These are phyloP conservation scores for Solanum piurae DNA, from an alignment of 257 asterid species.

Conservation along the genomic window DNA sequence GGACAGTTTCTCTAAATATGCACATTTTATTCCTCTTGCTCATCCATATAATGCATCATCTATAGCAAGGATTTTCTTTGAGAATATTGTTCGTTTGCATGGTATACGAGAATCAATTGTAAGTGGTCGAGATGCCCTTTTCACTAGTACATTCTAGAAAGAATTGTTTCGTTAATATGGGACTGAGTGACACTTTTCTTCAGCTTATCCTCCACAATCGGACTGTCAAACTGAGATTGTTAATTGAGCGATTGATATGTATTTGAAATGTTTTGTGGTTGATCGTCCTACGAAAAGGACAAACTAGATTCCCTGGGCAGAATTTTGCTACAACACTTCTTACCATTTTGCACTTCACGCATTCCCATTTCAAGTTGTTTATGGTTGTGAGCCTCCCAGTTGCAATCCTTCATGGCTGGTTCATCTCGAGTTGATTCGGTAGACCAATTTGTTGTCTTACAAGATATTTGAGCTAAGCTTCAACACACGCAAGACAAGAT, in stretches of 20 bases:
- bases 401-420: too few species aligned
- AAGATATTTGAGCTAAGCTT: background rate
- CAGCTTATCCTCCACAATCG: background rate
- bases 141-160: background rate
- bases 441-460: background rate
- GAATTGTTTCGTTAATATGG: background rate
- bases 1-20: background rate
- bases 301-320: background rate
- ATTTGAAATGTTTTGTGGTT: background rate
- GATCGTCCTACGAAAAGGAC: background rate
- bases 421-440: background rate
- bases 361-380: too few species aligned
- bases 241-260: background rate
- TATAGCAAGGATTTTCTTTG: background rate
- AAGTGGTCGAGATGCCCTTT: background rate
- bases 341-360: too few species aligned
- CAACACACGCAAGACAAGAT: background rate
- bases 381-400: too few species aligned
- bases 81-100: background rate
- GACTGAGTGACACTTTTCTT: background rate
- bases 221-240: background rate
- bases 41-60: background rate
- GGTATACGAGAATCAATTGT: background rate
- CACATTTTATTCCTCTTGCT: background rate
- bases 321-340: background rate